Conservation (phyloP, 805 yeast genomes). For the Candida taoyuanica region DNA sequence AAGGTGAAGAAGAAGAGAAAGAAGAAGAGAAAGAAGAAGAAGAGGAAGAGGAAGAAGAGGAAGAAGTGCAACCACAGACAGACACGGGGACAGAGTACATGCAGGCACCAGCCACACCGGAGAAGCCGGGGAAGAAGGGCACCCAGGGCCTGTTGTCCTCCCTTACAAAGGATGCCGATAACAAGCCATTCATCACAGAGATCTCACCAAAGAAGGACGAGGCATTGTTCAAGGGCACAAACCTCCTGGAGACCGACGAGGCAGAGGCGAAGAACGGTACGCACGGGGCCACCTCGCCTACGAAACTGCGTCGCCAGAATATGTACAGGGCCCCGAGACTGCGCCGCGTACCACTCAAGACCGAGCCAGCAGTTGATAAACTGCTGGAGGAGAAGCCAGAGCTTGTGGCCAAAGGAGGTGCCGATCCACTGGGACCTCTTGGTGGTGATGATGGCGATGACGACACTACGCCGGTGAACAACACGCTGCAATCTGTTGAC, state of each 20-base stretch:
- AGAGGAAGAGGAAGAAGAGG: slow-evolving; percentile 5
- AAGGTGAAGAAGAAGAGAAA: slow-evolving; percentile 2
- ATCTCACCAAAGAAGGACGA: slow-evolving; percentile 29
- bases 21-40: slow-evolving; percentile 6
- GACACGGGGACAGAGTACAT: neutral
- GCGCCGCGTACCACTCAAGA: slow-evolving; percentile 32
- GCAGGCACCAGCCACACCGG: neutral
- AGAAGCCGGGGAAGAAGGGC: slow-evolving; percentile 12
- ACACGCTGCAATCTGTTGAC: slow-evolving; percentile 31
- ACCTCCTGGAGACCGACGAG: slow-evolving; percentile 9
- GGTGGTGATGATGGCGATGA: slow-evolving; percentile 30
- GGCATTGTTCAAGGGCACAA: slow-evolving; percentile 31
- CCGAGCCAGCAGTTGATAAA: neutral
- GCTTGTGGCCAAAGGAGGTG: too few relatives aligned
- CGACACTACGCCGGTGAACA: slow-evolving; percentile 24
- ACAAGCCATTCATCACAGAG: slow-evolving; percentile 16
- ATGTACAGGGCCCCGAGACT: slow-evolving; percentile 45
- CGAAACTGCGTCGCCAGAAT: slow-evolving; percentile 38
- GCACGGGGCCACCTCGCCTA: slow-evolving; percentile 29
- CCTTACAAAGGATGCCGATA: slow-evolving; percentile 35
- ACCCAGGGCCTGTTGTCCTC: slow-evolving; percentile 35
- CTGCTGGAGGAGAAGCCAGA: too few relatives aligned
- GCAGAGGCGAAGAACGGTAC: slow-evolving; percentile 7
- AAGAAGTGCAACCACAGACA: neutral
- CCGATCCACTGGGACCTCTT: slow-evolving; percentile 31